Conservation (phyloP, 2,329 filamentous ascomycete genomes). For the Venturia carpophila region DNA sequence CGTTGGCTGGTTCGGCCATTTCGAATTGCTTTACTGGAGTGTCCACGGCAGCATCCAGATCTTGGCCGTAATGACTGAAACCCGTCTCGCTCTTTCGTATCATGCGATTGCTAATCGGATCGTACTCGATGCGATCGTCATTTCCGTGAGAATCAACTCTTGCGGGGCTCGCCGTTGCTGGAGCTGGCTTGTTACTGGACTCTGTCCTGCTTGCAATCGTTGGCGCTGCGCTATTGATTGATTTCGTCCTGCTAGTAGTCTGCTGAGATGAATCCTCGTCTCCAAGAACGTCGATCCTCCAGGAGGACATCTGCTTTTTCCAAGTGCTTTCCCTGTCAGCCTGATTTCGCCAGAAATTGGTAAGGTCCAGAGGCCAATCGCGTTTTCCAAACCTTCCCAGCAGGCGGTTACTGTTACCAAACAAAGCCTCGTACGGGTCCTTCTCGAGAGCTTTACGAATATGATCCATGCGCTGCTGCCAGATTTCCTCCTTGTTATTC, state of each 20-base stretch:
- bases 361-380: background rate
- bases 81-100: conserved; percentile 8
- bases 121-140: conserved; percentile 15
- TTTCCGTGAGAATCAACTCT: background rate
- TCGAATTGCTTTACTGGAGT: background rate
- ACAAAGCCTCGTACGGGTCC: conserved; percentile 19
- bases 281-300: background rate
- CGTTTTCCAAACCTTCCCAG: conserved; percentile 13
- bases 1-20: background rate
- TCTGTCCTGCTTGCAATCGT: background rate
- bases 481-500: background rate
- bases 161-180: background rate
- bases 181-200: background rate
- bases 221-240: conserved; percentile 1
- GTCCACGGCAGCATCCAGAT: conserved; percentile 12
- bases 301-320: background rate
- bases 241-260: background rate
- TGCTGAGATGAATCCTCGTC: background rate
- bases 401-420: conserved; percentile 16
- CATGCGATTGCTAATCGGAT: conserved; percentile 19
- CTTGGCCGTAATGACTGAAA: conserved; percentile 9
- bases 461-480: conserved; percentile 15
- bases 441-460: conserved; percentile 10
- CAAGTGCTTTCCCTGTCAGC: background rate
- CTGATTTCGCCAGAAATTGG: conserved; percentile 13